Conservation (phyloP, 2,329 filamentous ascomycete species). For the Aspergillus fumigatus region DNA sequence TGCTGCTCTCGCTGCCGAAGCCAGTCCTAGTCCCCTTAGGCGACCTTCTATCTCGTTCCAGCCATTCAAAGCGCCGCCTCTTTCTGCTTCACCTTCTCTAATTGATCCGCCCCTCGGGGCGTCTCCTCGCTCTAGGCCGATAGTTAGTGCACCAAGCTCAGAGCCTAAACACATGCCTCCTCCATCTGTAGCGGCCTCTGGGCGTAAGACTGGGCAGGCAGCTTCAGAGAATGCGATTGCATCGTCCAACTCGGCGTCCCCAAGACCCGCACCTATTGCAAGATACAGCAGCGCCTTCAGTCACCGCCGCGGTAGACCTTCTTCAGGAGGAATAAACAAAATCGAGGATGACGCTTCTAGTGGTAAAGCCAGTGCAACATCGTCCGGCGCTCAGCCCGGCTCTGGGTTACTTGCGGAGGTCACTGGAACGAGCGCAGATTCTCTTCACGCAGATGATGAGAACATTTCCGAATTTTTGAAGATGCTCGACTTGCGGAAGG, state of each 20-base stretch:
- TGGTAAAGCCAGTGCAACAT: constrained; percentile 48
- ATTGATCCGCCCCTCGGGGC: constrained; percentile 46
- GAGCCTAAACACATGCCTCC: constrained; percentile 39
- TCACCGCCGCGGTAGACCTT: constrained; percentile 73
- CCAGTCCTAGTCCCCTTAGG: constrained; percentile 52
- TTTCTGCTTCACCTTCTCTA: constrained; percentile 79
- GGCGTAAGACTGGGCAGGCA: constrained; percentile 46
- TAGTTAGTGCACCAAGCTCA: constrained; percentile 38
- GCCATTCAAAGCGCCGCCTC: constrained; percentile 90
- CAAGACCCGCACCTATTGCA: constrained; percentile 70
- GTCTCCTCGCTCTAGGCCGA: constrained; percentile 47
- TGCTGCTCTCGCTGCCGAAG: constrained; percentile 42
- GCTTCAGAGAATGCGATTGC: constrained; percentile 59
- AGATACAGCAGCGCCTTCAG: constrained; percentile 94
- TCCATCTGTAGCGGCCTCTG: constrained; percentile 33
- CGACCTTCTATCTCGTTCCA: constrained; percentile 86
- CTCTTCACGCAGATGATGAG: constrained; percentile 76
- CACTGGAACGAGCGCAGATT: constrained; percentile 59
- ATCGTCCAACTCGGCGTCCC: constrained; percentile 68
- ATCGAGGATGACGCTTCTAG: constrained; percentile 57
- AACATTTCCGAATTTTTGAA: constrained; percentile 93
- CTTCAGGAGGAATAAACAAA: constrained; percentile 65
- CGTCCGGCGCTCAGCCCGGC: constrained; percentile 59
- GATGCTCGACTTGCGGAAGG: constrained; percentile 80
- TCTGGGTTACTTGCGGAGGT: constrained; percentile 73